Conservation (phyloP, 805 yeast species). For the Ogataea trehalophila region DNA sequence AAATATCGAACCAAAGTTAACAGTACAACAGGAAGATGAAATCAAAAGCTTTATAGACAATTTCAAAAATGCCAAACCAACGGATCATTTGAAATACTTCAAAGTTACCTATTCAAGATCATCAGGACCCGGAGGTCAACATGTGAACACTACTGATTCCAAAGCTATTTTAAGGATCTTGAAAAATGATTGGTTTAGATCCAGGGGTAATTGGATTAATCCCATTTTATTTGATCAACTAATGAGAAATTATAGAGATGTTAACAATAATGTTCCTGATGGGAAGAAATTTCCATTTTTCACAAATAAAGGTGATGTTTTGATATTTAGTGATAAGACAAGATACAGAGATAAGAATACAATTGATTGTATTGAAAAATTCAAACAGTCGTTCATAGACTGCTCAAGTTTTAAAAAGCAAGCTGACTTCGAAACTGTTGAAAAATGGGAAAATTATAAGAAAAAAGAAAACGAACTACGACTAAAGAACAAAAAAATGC, state of each 20-base stretch:
- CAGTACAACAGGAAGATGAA: not conserved
- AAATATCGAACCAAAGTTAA: not conserved
- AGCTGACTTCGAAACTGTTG: slow-evolving; percentile 34
- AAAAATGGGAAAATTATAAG: slow-evolving; percentile 36
- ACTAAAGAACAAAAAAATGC: slow-evolving; percentile 16
- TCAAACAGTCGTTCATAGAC: slow-evolving; percentile 33
- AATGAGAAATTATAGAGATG: slow-evolving; percentile 16
- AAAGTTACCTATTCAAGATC: slow-evolving; percentile 42
- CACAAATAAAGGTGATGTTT: slow-evolving; percentile 24
- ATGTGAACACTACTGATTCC: slow-evolving; percentile 53
- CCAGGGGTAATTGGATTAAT: slow-evolving; percentile 43
- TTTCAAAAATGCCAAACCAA: not conserved
- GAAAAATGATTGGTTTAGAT: slow-evolving; percentile 32
- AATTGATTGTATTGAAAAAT: slow-evolving; percentile 41
- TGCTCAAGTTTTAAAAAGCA: slow-evolving; percentile 32
- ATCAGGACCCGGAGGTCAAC: slow-evolving; percentile 59
- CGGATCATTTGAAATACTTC: slow-evolving; percentile 21
- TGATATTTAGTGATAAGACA: slow-evolving; percentile 22
- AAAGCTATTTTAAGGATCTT: slow-evolving; percentile 35
- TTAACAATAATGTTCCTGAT: not conserved
- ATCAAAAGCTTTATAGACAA: not conserved
- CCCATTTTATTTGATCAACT: slow-evolving; percentile 31
- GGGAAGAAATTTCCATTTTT: slow-evolving; percentile 23
- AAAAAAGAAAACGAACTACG: slow-evolving; percentile 20
- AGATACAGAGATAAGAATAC: slow-evolving; percentile 43